Percentiles rank a stretch among this genome's conserved stretches.
Conservation (phyloP, 805 yeast genomes). For the Myxozyma monticola region DNA sequence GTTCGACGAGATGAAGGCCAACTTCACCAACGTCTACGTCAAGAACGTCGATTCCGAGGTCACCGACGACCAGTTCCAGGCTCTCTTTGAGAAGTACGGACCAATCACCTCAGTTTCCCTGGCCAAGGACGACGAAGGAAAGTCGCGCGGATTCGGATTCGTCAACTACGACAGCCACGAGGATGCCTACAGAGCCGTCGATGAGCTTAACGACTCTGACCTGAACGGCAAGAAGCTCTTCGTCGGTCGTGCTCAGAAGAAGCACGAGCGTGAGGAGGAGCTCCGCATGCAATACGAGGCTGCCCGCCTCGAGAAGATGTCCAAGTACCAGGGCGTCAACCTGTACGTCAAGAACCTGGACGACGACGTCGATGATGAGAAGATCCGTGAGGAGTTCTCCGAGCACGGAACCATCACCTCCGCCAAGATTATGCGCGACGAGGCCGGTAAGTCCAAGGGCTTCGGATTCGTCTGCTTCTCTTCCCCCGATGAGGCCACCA, state of each 20-base stretch:
- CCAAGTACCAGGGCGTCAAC: slow-evolving; percentile 97
- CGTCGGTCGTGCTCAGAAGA: slow-evolving; percentile 99
- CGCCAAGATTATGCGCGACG: slow-evolving; percentile 94
- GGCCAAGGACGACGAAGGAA: slow-evolving; percentile 80
- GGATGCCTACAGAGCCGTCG: slow-evolving; percentile 87
- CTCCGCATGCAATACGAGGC: slow-evolving; percentile 93
- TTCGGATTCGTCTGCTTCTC: slow-evolving; percentile 98
- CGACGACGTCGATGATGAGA: slow-evolving; percentile 87
- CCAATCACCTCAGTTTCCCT: slow-evolving; percentile 77
- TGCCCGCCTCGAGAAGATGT: slow-evolving; percentile 83
- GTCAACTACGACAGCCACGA: slow-evolving; percentile 88
- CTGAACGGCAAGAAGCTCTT: slow-evolving; percentile 80
- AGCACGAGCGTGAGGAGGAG: slow-evolving; percentile 94
- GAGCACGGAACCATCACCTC: slow-evolving; percentile 94
- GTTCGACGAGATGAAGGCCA: slow-evolving; percentile 83
- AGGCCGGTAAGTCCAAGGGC: slow-evolving; percentile 92
- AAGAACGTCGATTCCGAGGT: slow-evolving; percentile 80
- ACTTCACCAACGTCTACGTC: slow-evolving; percentile 93
- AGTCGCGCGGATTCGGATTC: slow-evolving; percentile 94
- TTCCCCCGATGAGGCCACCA: slow-evolving; percentile 97
- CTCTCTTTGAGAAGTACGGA: slow-evolving; percentile 73
- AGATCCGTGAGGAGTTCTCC: slow-evolving; percentile 85
- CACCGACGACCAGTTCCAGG: slow-evolving; percentile 53
- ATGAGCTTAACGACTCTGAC: slow-evolving; percentile 84
- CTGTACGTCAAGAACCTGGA: slow-evolving; percentile 95